Evolutionary conservation across 306 rosid genomes (phyloP).

Genomic region (Trifolium fragiferum): DNA sequence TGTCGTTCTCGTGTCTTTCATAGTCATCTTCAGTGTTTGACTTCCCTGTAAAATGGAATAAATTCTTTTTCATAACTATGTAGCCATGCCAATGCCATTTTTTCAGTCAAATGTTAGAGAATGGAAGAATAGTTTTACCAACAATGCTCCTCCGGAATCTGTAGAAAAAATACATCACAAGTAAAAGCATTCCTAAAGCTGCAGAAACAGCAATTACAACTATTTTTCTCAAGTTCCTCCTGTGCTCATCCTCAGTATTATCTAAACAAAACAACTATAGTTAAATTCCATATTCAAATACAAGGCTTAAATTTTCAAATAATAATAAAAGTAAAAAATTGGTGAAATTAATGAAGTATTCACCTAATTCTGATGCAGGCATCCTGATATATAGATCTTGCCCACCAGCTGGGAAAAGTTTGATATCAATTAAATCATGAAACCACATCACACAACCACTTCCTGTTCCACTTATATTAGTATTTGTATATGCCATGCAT

Average conservation of each 20-base stretch:
- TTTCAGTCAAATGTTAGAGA: neutral
- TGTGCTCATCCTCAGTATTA: no score
- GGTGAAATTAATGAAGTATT: neutral
- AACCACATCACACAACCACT: slow-evolving; percentile 48
- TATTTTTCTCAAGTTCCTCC: neutral
- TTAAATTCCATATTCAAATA: neutral
- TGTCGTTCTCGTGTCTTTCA: slow-evolving; percentile 46
- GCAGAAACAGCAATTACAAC: slow-evolving; percentile 7
- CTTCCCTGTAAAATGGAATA: neutral
- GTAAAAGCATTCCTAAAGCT: slow-evolving; percentile 3
- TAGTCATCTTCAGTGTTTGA: neutral
- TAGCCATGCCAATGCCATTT: slow-evolving; percentile 4
- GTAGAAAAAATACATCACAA: neutral
- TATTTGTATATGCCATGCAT: slow-evolving; percentile 44
- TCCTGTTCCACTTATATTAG: slow-evolving; percentile 36
- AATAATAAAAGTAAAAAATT: neutral
- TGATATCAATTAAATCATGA: slow-evolving; percentile 26
- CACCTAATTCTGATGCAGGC: slow-evolving; percentile 37
- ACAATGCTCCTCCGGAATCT: neutral
- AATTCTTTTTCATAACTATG: neutral
- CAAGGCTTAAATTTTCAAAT: neutral
- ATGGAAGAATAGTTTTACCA: slow-evolving; percentile 11
- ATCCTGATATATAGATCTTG: slow-evolving; percentile 18
- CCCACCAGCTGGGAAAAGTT: neutral
- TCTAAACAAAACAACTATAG: neutral